Base-by-base conservation (phyloP, 2,329 filamentous ascomycete species). In the Ceratocystiopsis sp. region DNA sequence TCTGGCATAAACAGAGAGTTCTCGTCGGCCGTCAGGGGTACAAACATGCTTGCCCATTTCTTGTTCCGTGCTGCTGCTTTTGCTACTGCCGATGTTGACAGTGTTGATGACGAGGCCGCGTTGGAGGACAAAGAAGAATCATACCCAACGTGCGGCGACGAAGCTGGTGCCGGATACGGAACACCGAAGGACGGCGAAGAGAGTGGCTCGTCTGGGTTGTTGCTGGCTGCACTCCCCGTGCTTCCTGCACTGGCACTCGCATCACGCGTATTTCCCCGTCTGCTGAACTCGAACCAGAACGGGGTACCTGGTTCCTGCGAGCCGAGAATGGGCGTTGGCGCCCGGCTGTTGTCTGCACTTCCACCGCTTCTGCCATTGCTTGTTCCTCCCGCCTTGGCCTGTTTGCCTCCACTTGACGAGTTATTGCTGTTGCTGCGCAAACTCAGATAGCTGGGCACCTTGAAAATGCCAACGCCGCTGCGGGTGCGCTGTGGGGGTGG, bases 371-470 rank as follows among this genome's bases (percentile, higher is more conserved):
- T 29, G 3, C 10, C 32, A 11, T 5, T 13, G 1, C 35, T 25
- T 9, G 16, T 7, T 7, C 19, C 19, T 21, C 19, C 19, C 19
- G 19, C 21, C 14, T 17, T 35, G 16, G 18, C 39, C 19, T 21
- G 13, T 13, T 10, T 25, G 37, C 33, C 33, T 25, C 33, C 35
- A 13, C 14, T 38, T 2, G 15, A 18, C 15, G 36, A 25, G 32
- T 36, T 19, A 29, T 35, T 19, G 18, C 35, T 42, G 34, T 35
- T 47, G 37, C 43, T 50, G 15, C 42, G 42, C 11, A 53, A 41
- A 29, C 40, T 52, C n/a, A 50, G 37, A n/a, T 52, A 49, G 42
- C 51, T 55, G 9, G 55, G 46, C 29, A 48, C 45, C 14, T 42
- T 46, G 35, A 42, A 39, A 2, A 46, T 29, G 25, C 25, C 25